A percentile compares a stretch with the other conserved stretches of the same genome.
Conservation (phyloP, 768 basidiomycete genomes). For the Podaxis sp. region DNA sequence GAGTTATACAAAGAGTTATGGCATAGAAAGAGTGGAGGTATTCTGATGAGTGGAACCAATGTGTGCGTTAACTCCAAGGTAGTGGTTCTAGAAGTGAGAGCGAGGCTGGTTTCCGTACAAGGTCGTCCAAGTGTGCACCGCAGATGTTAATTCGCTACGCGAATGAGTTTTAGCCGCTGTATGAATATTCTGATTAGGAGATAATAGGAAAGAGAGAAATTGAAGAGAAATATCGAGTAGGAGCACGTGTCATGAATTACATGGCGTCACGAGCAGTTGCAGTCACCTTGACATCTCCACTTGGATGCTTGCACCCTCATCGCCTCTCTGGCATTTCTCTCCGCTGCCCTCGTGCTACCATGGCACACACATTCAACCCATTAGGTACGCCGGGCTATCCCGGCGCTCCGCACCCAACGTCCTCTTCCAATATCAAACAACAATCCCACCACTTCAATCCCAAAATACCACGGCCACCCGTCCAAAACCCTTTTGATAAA, state of each 20-base stretch:
- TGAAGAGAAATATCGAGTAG: no score
- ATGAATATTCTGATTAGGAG: no score
- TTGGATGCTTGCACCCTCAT: not conserved
- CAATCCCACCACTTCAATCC: not conserved
- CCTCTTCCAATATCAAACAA: slow-evolving; percentile 15
- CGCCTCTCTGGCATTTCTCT: not conserved
- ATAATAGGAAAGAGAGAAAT: no score
- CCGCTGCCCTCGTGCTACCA: slow-evolving; percentile 12
- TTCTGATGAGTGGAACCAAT: slow-evolving; percentile 72
- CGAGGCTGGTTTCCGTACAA: not conserved
- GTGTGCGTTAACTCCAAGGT: slow-evolving; percentile 52
- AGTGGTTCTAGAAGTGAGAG: not conserved
- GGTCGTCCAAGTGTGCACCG: not conserved
- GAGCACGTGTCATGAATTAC: not conserved
- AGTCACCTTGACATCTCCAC: no score
- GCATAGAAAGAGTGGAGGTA: slow-evolving; percentile 78
- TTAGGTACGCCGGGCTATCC: slow-evolving; percentile 8
- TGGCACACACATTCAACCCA: slow-evolving; percentile 11
- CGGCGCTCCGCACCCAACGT: slow-evolving; percentile 21
- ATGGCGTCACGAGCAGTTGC: not conserved
- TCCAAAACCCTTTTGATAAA: slow-evolving; percentile 71
- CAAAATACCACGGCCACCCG: slow-evolving; percentile 38
- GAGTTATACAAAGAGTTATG: slow-evolving; percentile 69
- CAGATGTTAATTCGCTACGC: not conserved
- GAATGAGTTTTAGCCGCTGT: no score